phyloP scores from a whole-genome alignment of 139 green algal species.

The Chlamydomonas asymmetrica region DNA sequence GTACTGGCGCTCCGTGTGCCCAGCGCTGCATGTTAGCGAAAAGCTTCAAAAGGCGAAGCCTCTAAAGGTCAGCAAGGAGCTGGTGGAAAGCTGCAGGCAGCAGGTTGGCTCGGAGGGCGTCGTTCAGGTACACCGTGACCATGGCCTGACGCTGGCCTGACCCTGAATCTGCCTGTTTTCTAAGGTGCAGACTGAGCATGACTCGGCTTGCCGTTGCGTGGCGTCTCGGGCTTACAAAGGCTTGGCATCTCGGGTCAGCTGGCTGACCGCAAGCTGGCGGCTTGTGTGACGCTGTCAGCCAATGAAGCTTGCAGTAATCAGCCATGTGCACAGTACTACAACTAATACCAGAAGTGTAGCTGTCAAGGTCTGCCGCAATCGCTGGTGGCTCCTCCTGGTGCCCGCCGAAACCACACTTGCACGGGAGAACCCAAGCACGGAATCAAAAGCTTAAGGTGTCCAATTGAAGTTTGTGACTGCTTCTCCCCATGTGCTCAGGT shows the following conservation, averaged over 20 bases:
- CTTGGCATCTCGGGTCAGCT: no score
- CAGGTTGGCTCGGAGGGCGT: constrained; percentile 35
- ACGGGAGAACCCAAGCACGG: background rate
- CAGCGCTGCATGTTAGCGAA: constrained; percentile 24
- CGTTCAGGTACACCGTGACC: constrained; percentile 18
- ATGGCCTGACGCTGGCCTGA: background rate
- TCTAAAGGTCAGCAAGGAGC: background rate
- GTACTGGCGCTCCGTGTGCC: constrained; percentile 40
- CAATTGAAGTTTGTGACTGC: background rate
- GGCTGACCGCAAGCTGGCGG: background rate
- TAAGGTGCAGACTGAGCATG: background rate
- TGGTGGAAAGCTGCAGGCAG: background rate
- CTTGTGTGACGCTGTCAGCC: background rate
- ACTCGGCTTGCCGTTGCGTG: background rate
- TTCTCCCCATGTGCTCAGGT: background rate
- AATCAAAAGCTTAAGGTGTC: background rate
- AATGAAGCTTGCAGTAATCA: no score
- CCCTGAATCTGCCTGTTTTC: no score
- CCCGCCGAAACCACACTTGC: background rate
- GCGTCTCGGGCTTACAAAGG: background rate
- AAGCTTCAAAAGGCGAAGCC: background rate
- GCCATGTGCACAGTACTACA: no score
- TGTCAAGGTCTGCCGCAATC: no score
- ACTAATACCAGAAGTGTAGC: no score
- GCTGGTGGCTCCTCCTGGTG: background rate